Percentiles rank a stretch among this genome's conserved stretches.
These are phyloP conservation scores for Colletotrichum sidae DNA, from an alignment of 2,329 filamentous ascomycete species.

Conservation along the genomic window DNA sequence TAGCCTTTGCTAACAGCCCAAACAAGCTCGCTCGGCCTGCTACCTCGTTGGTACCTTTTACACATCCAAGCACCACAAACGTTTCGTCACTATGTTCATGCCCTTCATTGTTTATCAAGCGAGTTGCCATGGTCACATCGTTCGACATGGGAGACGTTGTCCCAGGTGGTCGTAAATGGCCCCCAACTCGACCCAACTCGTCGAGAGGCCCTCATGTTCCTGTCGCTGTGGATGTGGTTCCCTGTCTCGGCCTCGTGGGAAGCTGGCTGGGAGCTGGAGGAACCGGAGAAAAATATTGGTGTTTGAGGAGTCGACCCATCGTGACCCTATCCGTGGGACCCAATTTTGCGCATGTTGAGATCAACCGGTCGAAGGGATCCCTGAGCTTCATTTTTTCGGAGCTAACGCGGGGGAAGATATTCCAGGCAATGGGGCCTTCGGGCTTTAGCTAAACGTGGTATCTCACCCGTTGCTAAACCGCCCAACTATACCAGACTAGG, in stretches of 20 bases:
- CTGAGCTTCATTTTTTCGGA: slow-evolving; percentile 16
- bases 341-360: slow-evolving; percentile 7
- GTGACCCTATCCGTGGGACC: slow-evolving; percentile 16
- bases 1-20: too few relatives aligned
- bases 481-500: slow-evolving; percentile 13
- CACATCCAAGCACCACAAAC: neutral
- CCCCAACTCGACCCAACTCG: slow-evolving; percentile 19
- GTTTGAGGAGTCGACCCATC: slow-evolving; percentile 21
- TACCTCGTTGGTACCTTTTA: too few relatives aligned
- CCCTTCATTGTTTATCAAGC: neutral
- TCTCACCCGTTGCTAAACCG: slow-evolving; percentile 25
- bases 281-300: slow-evolving; percentile 11
- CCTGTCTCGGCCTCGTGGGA: slow-evolving; percentile 31
- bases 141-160: neutral
- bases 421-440: slow-evolving; percentile 15
- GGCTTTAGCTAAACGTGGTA: slow-evolving; percentile 12
- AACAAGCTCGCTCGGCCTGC: too few relatives aligned
- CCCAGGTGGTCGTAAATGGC: slow-evolving; percentile 3
- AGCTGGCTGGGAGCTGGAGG: slow-evolving; percentile 13
- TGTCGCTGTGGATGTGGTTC: slow-evolving; percentile 16
- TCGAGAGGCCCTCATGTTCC: neutral
- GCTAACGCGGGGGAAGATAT: slow-evolving; percentile 27
- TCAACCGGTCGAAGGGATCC: slow-evolving; percentile 8
- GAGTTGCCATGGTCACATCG: neutral
- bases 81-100: slow-evolving; percentile 13